These are phyloP conservation scores for Pleurotus giganteus DNA, from an alignment of 768 basidiomycete species.

Conservation along the genomic window DNA sequence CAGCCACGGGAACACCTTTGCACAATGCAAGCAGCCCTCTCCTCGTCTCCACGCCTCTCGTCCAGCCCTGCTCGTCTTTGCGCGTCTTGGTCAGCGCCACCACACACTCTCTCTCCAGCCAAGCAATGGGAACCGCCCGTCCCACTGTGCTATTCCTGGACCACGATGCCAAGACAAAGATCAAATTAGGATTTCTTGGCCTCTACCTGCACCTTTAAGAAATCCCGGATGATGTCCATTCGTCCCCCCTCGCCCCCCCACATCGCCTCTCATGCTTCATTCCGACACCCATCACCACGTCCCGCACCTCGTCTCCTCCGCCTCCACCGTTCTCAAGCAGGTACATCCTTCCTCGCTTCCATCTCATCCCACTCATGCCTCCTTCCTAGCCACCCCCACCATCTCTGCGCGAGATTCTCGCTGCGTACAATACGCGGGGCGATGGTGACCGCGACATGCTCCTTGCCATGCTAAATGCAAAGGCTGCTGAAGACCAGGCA, in stretches of 20 bases:
- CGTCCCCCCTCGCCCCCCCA: neutral
- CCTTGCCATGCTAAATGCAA: slow-evolving; percentile 87
- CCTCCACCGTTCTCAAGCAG: slow-evolving; percentile 36
- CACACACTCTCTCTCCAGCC: neutral
- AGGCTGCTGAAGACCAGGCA: slow-evolving; percentile 92
- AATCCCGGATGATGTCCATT: slow-evolving; percentile 5
- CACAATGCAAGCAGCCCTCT: slow-evolving; percentile 2
- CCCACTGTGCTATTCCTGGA: slow-evolving; percentile 7
- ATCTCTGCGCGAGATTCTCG: slow-evolving; percentile 79
- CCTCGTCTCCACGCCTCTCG: neutral
- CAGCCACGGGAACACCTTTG: slow-evolving; percentile 10
- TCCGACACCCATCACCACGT: neutral
- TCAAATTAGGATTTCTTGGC: slow-evolving; percentile 10
- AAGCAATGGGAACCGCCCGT: slow-evolving; percentile 6
- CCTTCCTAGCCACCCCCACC: slow-evolving; percentile 68
- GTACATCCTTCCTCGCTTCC: slow-evolving; percentile 26
- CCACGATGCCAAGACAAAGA: slow-evolving; percentile 6
- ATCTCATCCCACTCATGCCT: slow-evolving; percentile 12
- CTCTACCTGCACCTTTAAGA: slow-evolving; percentile 11
- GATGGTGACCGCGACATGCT: slow-evolving; percentile 93
- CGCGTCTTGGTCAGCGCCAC: neutral
- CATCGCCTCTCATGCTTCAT: slow-evolving; percentile 1
- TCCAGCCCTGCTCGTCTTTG: neutral
- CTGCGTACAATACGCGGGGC: slow-evolving; percentile 80
- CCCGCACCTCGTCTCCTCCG: neutral